Percentiles rank a stretch among this genome's conserved stretches.
These are phyloP conservation scores for Calcarisporium arbuscula DNA, from an alignment of 2,329 filamentous ascomycete genomes.

Conservation along the genomic window DNA sequence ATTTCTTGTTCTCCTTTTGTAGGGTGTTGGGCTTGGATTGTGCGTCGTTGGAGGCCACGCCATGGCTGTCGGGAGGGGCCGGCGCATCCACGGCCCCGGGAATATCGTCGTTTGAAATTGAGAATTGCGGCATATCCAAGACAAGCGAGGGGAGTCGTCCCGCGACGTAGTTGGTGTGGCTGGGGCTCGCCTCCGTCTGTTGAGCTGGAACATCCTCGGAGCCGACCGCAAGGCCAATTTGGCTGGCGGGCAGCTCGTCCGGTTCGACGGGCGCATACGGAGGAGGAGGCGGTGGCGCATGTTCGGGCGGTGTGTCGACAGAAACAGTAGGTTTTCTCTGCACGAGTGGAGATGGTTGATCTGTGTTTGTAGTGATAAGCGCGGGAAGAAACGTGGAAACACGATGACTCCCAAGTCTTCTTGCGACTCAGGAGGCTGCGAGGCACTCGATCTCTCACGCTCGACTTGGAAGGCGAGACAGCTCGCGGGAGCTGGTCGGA, in stretches of 20 bases:
- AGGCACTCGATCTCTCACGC: constrained; percentile 14
- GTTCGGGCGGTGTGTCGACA: constrained; percentile 6
- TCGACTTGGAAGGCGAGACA: constrained; percentile 1
- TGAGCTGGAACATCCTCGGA: not conserved
- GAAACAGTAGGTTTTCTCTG: constrained; percentile 18
- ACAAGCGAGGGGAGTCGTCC: too few relatives aligned
- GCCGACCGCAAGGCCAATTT: too few relatives aligned
- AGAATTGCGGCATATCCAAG: too few relatives aligned
- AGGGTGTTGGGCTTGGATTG: constrained; percentile 13
- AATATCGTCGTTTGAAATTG: too few relatives aligned
- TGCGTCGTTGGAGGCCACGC: constrained; percentile 2
- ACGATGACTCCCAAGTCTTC: constrained; percentile 28
- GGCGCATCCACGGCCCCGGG: too few relatives aligned
- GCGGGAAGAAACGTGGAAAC: constrained; percentile 30
- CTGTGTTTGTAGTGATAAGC: constrained; percentile 28
- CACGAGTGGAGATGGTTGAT: constrained; percentile 16
- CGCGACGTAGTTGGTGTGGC: too few relatives aligned
- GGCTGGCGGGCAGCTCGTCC: not conserved
- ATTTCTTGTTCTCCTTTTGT: constrained; percentile 23
- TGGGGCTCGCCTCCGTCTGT: too few relatives aligned
- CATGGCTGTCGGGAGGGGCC: constrained; percentile 10
- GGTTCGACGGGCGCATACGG: constrained; percentile 5
- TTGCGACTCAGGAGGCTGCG: constrained; percentile 19
- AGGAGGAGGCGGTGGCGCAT: constrained; percentile 17
- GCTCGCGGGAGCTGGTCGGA: constrained; percentile 1